These are phyloP conservation scores for Fusarium brachygibbosum DNA, from an alignment of 2,329 filamentous ascomycete species.

Conservation along the genomic window DNA sequence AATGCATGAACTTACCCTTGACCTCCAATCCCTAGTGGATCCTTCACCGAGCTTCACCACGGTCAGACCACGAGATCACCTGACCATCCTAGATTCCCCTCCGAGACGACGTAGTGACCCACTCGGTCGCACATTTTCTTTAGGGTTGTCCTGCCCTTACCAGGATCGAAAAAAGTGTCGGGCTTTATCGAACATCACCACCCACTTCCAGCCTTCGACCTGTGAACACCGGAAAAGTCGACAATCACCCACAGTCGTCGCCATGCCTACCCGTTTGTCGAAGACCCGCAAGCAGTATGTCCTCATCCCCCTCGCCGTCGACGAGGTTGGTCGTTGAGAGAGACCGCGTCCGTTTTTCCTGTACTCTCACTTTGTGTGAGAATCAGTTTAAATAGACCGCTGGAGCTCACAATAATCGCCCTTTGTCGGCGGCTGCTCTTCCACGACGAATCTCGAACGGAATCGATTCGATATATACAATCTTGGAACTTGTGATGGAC, in stretches of 20 bases:
- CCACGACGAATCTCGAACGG: constrained; percentile 13
- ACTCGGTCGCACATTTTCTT: constrained; percentile 40
- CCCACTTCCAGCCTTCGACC: constrained; percentile 53
- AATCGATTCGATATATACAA: constrained; percentile 12
- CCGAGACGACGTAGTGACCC: constrained; percentile 1
- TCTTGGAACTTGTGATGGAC: constrained; percentile 39
- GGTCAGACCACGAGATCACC: constrained; percentile 48
- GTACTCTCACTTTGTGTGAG: background rate
- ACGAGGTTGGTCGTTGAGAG: constrained; percentile 43
- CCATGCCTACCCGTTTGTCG: constrained; percentile 80
- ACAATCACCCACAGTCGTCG: constrained; percentile 62
- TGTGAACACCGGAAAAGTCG: constrained; percentile 56
- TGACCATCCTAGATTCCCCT: constrained; percentile 39
- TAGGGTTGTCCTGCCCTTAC: constrained; percentile 60
- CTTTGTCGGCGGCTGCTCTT: constrained; percentile 37
- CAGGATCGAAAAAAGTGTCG: constrained; percentile 53
- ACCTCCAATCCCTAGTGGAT: constrained; percentile 36
- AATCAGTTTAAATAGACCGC: constrained; percentile 22
- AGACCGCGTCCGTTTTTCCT: constrained; percentile 24
- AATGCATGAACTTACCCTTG: constrained; percentile 18
- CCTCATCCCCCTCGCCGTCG: constrained; percentile 44
- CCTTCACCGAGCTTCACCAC: constrained; percentile 40
- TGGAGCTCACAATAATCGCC: constrained; percentile 41
- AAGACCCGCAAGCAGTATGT: constrained; percentile 85
- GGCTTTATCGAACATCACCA: constrained; percentile 57